Percentiles rank a stretch among this genome's conserved stretches.
Evolutionary conservation across 2,329 filamentous ascomycete species (phyloP).

Genomic region (Zasmidium citrigriseum): DNA sequence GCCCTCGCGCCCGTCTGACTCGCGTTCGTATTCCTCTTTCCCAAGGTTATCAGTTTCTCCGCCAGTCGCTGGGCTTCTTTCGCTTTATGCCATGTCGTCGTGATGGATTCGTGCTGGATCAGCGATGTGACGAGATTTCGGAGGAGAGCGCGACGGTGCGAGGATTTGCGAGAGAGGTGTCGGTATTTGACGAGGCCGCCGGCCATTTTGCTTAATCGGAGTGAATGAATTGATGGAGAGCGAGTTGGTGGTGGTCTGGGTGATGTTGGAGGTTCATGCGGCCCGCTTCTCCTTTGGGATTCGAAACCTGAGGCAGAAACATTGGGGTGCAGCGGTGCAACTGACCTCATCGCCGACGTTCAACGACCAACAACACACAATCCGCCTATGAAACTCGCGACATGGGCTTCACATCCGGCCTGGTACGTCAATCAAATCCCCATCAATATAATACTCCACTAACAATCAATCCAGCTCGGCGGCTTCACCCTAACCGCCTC

Average conservation of each 20-base stretch:
- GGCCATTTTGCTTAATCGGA: conserved; percentile 68
- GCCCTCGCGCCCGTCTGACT: conserved; percentile 72
- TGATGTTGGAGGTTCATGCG: conserved; percentile 4
- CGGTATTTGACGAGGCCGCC: conserved; percentile 86
- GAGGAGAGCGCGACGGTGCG: conserved; percentile 88
- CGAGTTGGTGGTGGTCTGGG: not conserved
- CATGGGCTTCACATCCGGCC: conserved; percentile 54
- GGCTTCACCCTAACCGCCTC: conserved; percentile 53
- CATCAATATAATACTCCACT: not conserved
- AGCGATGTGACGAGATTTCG: conserved; percentile 95
- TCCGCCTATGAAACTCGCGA: not conserved
- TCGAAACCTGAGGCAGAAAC: not conserved
- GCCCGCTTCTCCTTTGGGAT: not conserved
- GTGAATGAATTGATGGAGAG: not conserved
- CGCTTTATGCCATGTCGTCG: conserved; percentile 93
- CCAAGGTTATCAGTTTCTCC: conserved; percentile 90
- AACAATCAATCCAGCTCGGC: conserved; percentile 43
- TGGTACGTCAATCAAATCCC: conserved; percentile 41
- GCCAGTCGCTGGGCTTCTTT: conserved; percentile 94
- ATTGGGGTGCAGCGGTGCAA: not conserved
- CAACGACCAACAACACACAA: not conserved
- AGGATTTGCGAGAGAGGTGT: conserved; percentile 79
- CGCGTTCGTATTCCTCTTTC: conserved; percentile 88
- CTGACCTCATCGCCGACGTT: conserved; percentile 6
- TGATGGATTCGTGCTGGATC: conserved; percentile 88